A percentile compares a stretch with the other conserved stretches of the same genome.
phyloP scores from a whole-genome alignment of 805 yeast genomes.

The Yarrowia porcina region DNA sequence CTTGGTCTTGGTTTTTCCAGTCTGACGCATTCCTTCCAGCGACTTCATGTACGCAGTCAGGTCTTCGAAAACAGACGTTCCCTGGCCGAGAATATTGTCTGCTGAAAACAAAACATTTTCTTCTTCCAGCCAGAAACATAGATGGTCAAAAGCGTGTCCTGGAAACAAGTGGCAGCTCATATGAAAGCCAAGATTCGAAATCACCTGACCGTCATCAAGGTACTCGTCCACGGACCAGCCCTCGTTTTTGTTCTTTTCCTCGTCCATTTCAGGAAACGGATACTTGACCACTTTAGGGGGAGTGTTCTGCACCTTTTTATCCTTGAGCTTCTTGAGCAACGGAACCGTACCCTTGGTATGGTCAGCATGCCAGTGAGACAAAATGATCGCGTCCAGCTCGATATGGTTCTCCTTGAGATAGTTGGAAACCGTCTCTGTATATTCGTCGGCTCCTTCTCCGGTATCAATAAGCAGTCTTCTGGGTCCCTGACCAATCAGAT shows the following conservation, averaged over 20 bases:
- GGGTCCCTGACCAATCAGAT: conserved; percentile 39
- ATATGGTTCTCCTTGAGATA: conserved; percentile 32
- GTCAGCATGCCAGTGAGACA: conserved; percentile 42
- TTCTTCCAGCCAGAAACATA: conserved; percentile 38
- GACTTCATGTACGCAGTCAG: conserved; percentile 36
- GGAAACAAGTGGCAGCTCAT: conserved; percentile 37
- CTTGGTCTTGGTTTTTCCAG: conserved; percentile 22
- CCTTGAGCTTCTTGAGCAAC: conserved; percentile 12
- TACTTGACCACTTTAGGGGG: conserved; percentile 22
- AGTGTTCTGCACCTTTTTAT: background rate
- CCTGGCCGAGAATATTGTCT: conserved; percentile 42
- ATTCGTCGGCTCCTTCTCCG: conserved; percentile 39
- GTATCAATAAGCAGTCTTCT: conserved; percentile 39
- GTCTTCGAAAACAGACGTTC: conserved; percentile 40
- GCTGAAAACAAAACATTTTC: conserved; percentile 39
- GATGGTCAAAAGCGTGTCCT: conserved; percentile 42
- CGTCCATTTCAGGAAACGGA: conserved; percentile 24
- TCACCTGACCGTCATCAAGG: conserved; percentile 33
- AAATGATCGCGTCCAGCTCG: conserved; percentile 34
- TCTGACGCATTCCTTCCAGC: conserved; percentile 33
- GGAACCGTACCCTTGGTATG: conserved; percentile 32
- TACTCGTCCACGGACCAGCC: conserved; percentile 25
- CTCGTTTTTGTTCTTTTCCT: conserved; percentile 13
- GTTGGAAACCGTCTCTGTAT: conserved; percentile 31
- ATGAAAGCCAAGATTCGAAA: conserved; percentile 35